These are phyloP conservation scores for Rhodosporidiobolus odoratus DNA, from an alignment of 768 basidiomycete genomes.

Conservation along the genomic window DNA sequence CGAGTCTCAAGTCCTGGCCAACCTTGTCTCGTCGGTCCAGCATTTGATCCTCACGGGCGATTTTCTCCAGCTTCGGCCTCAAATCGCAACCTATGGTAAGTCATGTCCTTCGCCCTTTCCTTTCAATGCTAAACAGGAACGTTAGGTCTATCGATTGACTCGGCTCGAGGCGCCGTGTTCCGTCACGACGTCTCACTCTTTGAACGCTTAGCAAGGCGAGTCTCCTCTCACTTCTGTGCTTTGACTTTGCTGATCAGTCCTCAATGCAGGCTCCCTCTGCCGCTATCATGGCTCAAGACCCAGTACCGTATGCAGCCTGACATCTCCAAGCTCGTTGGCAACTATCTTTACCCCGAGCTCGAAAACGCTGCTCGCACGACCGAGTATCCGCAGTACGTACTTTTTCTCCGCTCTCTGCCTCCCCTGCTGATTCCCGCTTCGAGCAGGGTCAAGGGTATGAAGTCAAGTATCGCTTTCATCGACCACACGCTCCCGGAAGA, in stretches of 20 bases:
- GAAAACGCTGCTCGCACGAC: not conserved
- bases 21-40: conserved; percentile 60
- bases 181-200: conserved; percentile 69
- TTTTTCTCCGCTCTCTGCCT: no score
- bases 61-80: conserved; percentile 63
- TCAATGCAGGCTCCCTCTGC: conserved; percentile 51
- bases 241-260: no score
- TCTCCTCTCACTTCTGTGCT: not conserved
- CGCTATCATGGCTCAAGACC: conserved; percentile 66
- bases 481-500: conserved; percentile 61
- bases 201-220: conserved; percentile 60
- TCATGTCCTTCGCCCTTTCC: not conserved
- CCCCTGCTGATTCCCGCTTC: no score
- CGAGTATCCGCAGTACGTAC: conserved; percentile 9
- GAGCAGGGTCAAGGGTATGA: conserved; percentile 56
- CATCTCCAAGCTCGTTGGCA: conserved; percentile 58
- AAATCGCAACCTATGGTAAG: conserved; percentile 51
- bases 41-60: conserved; percentile 78
- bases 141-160: conserved; percentile 65
- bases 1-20: conserved; percentile 35
- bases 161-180: conserved; percentile 57
- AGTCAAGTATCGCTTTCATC: conserved; percentile 63
- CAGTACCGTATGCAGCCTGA: conserved; percentile 70
- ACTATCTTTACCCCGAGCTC: conserved; percentile 21
- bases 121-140: conserved; percentile 4